These are phyloP conservation scores for Pseudopediastrum boryanum DNA, from an alignment of 139 green algal species.

Conservation along the genomic window DNA sequence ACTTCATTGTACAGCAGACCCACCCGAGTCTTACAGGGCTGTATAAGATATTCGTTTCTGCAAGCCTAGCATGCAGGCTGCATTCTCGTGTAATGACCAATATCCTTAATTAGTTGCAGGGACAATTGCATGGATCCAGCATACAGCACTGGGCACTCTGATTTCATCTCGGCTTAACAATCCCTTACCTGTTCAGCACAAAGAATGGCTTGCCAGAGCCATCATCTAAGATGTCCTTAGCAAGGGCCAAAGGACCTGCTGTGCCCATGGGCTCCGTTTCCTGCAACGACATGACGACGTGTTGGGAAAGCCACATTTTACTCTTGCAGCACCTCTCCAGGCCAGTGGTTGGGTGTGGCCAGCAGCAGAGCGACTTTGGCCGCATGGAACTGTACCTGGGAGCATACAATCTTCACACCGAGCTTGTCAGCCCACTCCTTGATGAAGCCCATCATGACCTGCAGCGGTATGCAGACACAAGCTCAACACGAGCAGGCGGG, in stretches of 20 bases:
- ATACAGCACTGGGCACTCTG: no score
- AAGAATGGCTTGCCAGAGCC: slow-evolving; percentile 90
- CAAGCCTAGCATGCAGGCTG: no score
- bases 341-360: not conserved
- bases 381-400: slow-evolving; percentile 57
- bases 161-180: no score
- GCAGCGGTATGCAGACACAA: not conserved
- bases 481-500: not conserved
- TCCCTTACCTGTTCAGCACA: slow-evolving; percentile 87
- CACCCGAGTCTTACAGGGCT: no score
- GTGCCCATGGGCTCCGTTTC: slow-evolving; percentile 97
- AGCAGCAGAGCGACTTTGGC: not conserved
- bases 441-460: slow-evolving; percentile 9
- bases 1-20: no score
- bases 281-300: slow-evolving; percentile 57
- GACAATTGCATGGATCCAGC: no score
- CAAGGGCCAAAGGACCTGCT: slow-evolving; percentile 91
- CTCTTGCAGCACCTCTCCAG: no score
- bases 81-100: no score
- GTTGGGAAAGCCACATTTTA: no score
- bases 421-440: slow-evolving; percentile 95
- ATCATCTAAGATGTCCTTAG: slow-evolving; percentile 85
- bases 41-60: no score
- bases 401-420: slow-evolving; percentile 91
- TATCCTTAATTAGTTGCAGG: no score